Base-by-base conservation (phyloP, 2,329 filamentous ascomycete species). In the Zopfia rhizophila region DNA sequence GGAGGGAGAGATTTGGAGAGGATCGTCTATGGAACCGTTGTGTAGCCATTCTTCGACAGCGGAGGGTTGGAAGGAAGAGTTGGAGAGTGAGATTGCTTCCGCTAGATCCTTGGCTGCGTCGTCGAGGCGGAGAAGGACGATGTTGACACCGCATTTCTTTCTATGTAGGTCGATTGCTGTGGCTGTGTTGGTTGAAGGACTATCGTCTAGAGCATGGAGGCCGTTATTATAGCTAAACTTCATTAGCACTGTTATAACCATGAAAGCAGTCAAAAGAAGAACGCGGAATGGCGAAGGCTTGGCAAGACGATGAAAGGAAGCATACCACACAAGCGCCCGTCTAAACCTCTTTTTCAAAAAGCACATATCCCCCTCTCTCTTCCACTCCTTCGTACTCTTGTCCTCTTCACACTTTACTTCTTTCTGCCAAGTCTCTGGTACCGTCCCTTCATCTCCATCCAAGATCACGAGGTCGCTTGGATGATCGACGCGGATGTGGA, bases 321-420 rank as follows among this genome's bases (percentile, higher is more conserved):
- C 54, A 42, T 42, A 61, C 58, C 48, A 45, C 18, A 53, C 38
- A 3, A 60, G 46, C 2, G 60, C 58, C 29, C 51, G 45, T 3
- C 60, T 44, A 33, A 64, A 64, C 11, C 40, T 41, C 45, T 60
- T 64, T 25, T 62, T 59, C 40, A 64, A 18, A 27, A 62, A 64
- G 45, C 57, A 55, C 50, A 50, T 51, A 32, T 64, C 60, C 2
- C 60, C 60, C 16, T 64, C 58, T 36, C 58, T 59, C 45, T 59
- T 64, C 52, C 50, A 64, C 12, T 52, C 29, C 4, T 12, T 22
- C 7, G 46, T 39, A 35, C 49, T 45, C 14, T 32, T 46, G 0
- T 7, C 22, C 8, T 4, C 7, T 32, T 35, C 36, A 3, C 35
- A 4, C 10, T 44, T 29, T 31, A 38, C 27, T 7, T 24, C 22